Percentiles rank a stretch among this genome's conserved stretches.
These are phyloP conservation scores for Scopulariopsis brevicaulis DNA, from an alignment of 2,329 filamentous ascomycete species.

Conservation along the genomic window DNA sequence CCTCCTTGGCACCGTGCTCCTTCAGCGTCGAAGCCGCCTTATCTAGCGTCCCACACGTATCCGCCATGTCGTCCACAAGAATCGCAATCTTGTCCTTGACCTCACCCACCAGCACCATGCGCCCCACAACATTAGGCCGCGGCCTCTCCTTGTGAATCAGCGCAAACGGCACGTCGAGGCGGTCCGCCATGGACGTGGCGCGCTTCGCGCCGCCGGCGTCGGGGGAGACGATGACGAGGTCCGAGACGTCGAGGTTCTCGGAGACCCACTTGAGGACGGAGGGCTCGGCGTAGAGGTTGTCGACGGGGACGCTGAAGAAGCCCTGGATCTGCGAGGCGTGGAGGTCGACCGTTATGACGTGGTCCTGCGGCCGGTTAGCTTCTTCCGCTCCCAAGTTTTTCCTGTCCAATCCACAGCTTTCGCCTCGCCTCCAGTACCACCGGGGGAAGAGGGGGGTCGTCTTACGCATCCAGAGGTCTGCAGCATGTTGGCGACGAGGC, in stretches of 20 bases:
- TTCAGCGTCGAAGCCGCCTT: constrained; percentile 88
- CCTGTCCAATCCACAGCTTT: not conserved
- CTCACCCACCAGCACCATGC: constrained; percentile 89
- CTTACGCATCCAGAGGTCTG: constrained; percentile 60
- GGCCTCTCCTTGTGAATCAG: constrained; percentile 95
- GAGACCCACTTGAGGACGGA: constrained; percentile 86
- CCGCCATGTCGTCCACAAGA: constrained; percentile 95
- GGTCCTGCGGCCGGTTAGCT: constrained; percentile 14
- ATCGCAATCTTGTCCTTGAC: constrained; percentile 88
- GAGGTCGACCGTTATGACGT: constrained; percentile 87
- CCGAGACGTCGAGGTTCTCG: constrained; percentile 69
- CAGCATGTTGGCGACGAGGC: constrained; percentile 95
- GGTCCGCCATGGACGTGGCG: constrained; percentile 86
- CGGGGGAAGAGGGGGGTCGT: not conserved
- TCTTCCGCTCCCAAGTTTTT: not conserved
- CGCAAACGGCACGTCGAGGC: constrained; percentile 80
- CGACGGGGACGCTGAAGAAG: constrained; percentile 75
- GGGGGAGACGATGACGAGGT: constrained; percentile 88
- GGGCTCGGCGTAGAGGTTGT: constrained; percentile 86
- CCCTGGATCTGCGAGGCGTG: constrained; percentile 91
- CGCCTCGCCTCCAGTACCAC: not conserved
- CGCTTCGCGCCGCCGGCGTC: constrained; percentile 92
- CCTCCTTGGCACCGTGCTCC: constrained; percentile 74
- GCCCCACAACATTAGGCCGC: constrained; percentile 72
- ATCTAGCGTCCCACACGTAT: constrained; percentile 65